phyloP scores from a whole-genome alignment of 306 rosid species.

The Vigna radiata region DNA sequence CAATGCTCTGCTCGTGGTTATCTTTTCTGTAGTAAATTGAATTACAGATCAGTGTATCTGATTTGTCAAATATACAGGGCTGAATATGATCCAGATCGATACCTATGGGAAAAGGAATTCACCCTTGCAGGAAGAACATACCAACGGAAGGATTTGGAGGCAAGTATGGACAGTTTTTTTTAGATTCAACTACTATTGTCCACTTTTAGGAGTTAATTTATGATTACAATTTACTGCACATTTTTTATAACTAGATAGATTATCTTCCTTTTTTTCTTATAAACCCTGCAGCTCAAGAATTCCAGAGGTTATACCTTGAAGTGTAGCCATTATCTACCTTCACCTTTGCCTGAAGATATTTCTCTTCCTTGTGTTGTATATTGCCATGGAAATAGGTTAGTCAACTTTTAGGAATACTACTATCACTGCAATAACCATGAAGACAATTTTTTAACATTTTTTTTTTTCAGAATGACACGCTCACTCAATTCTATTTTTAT shows the following conservation, averaged over 20 bases:
- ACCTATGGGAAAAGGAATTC: constrained; percentile 93
- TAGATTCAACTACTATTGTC: constrained; percentile 21
- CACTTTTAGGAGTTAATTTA: constrained; percentile 33
- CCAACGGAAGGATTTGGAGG: constrained; percentile 97
- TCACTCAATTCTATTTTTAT: constrained; percentile 28
- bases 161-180: constrained; percentile 75
- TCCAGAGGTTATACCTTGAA: constrained; percentile 76
- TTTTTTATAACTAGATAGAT: constrained; percentile 43
- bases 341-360: constrained; percentile 72
- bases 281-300: constrained; percentile 82
- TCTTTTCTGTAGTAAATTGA: constrained; percentile 23
- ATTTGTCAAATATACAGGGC: constrained; percentile 68
- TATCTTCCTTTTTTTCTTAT: constrained; percentile 18
- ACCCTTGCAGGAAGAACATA: constrained; percentile 81
- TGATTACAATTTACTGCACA: constrained; percentile 28
- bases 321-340: constrained; percentile 94
- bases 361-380: constrained; percentile 95
- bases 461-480: constrained; percentile 26
- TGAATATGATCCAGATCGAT: constrained; percentile 91
- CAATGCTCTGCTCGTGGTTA: constrained; percentile 23
- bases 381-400: constrained; percentile 98
- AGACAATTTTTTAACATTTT: neutral
- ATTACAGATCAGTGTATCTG: constrained; percentile 38
- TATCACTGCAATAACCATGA: constrained; percentile 14
- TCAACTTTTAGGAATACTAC: constrained; percentile 27